Percentiles rank a stretch among this genome's conserved stretches.
Evolutionary conservation across 2,329 filamentous ascomycete genomes (phyloP).

Genomic region (Helicocarpus griseus): DNA sequence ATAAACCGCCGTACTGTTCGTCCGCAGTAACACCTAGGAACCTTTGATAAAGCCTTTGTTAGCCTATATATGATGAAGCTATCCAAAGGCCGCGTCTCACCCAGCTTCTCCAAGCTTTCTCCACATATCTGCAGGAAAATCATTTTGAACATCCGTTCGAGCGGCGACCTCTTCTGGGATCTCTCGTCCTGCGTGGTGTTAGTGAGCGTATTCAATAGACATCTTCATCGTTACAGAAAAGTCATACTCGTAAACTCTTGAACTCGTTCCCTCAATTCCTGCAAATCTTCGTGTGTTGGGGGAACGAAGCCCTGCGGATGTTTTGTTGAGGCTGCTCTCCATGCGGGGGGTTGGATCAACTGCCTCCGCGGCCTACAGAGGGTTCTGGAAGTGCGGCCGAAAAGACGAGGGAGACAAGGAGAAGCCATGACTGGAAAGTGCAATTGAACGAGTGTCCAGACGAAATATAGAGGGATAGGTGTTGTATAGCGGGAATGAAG

Average conservation of each 20-base stretch:
- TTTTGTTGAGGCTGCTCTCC: constrained; percentile 52
- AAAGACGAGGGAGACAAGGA: constrained; percentile 22
- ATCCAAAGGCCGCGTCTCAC: constrained; percentile 17
- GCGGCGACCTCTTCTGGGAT: constrained; percentile 76
- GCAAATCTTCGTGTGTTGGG: constrained; percentile 62
- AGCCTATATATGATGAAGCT: neutral
- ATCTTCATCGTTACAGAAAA: neutral
- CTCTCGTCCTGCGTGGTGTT: constrained; percentile 52
- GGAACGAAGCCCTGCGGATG: constrained; percentile 55
- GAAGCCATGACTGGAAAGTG: constrained; percentile 22
- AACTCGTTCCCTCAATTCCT: constrained; percentile 72
- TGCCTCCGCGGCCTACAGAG: constrained; percentile 18
- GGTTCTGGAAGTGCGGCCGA: constrained; percentile 23
- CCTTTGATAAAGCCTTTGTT: constrained; percentile 27
- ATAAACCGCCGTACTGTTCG: constrained; percentile 80
- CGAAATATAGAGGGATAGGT: neutral
- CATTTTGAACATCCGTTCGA: constrained; percentile 73
- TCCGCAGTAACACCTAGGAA: constrained; percentile 90
- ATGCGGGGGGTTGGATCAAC: constrained; percentile 23
- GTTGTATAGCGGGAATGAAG: neutral
- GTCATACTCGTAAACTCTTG: constrained; percentile 66
- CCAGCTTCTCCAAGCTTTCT: constrained; percentile 81
- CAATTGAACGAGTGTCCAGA: neutral
- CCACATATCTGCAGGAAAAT: constrained; percentile 89
- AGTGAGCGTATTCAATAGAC: neutral